Conservation (phyloP, 129 eudicot species). For the Flaveria ramosissima region DNA sequence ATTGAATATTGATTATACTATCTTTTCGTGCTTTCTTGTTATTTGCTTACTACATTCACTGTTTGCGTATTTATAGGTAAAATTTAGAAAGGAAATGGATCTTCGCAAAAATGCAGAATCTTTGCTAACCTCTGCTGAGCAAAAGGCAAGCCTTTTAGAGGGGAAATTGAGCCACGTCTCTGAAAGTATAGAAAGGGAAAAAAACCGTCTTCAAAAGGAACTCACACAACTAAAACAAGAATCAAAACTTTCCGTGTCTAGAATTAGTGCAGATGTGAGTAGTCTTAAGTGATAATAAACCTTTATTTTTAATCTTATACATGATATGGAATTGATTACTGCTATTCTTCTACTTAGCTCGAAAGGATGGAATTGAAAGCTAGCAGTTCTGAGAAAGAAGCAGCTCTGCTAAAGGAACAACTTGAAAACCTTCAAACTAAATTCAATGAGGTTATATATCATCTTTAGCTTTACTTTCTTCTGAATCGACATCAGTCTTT, state of each 20-base stretch:
- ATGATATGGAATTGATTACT: conserved; percentile 27
- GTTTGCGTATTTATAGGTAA: conserved; percentile 46
- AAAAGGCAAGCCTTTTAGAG: conserved; percentile 61
- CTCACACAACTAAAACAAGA: conserved; percentile 65
- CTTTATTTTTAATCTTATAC: not conserved
- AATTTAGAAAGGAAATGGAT: conserved; percentile 64
- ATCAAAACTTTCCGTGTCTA: conserved; percentile 65
- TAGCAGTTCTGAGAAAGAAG: conserved; percentile 76
- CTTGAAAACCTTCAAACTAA: conserved; percentile 57
- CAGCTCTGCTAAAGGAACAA: conserved; percentile 63
- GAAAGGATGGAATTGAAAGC: conserved; percentile 88
- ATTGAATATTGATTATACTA: not conserved
- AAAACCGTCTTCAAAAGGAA: conserved; percentile 66
- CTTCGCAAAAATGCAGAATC: conserved; percentile 78
- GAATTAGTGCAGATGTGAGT: conserved; percentile 82
- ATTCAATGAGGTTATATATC: conserved; percentile 60
- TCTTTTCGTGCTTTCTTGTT: conserved; percentile 18
- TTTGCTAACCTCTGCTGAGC: conserved; percentile 66
- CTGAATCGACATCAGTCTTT: not conserved
- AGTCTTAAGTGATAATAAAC: conserved; percentile 6
- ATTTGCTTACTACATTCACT: conserved; percentile 3
- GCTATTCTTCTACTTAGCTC: conserved; percentile 49
- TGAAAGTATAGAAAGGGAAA: conserved; percentile 68
- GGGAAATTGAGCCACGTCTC: conserved; percentile 56
- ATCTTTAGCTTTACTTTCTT: conserved; percentile 20